A percentile compares a stretch with the other conserved stretches of the same genome.
phyloP scores from a whole-genome alignment of 2,329 filamentous ascomycete species.

The Nemania sp. region DNA sequence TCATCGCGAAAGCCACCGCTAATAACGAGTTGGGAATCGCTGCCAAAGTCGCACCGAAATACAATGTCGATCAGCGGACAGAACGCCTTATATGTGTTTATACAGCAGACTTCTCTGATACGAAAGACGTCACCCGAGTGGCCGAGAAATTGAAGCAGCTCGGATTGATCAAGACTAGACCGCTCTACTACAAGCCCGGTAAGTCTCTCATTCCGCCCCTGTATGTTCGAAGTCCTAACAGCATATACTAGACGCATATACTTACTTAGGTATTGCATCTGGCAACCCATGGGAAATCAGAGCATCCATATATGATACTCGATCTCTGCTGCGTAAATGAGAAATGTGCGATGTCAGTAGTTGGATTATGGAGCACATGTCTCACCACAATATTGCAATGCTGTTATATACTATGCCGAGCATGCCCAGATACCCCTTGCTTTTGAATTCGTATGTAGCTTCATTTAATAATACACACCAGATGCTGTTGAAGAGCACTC shows the following conservation, averaged over 20 bases:
- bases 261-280: conserved; percentile 63
- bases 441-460: conserved; percentile 13
- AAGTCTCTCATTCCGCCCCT: conserved; percentile 39
- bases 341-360: conserved; percentile 1
- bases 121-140: conserved; percentile 69
- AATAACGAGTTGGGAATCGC: conserved; percentile 70
- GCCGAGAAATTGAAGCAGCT: conserved; percentile 64
- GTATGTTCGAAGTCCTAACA: conserved; percentile 6
- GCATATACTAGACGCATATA: conserved; percentile 62
- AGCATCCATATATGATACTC: conserved; percentile 59
- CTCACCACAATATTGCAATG: not conserved
- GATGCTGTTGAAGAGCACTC: not conserved
- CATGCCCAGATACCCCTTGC: conserved; percentile 24
- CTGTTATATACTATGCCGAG: conserved; percentile 1
- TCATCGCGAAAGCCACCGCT: conserved; percentile 67
- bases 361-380: conserved; percentile 16
- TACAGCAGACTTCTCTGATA: conserved; percentile 73
- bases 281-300: conserved; percentile 65
- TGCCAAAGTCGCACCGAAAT: conserved; percentile 71
- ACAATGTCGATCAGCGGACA: conserved; percentile 46
- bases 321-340: conserved; percentile 42
- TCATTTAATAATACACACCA: conserved; percentile 8
- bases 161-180: conserved; percentile 56
- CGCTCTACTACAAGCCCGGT: conserved; percentile 80
- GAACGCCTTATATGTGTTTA: conserved; percentile 74